Conservation (phyloP, 2,329 filamentous ascomycete species). For the Plenodomus biglobosus region DNA sequence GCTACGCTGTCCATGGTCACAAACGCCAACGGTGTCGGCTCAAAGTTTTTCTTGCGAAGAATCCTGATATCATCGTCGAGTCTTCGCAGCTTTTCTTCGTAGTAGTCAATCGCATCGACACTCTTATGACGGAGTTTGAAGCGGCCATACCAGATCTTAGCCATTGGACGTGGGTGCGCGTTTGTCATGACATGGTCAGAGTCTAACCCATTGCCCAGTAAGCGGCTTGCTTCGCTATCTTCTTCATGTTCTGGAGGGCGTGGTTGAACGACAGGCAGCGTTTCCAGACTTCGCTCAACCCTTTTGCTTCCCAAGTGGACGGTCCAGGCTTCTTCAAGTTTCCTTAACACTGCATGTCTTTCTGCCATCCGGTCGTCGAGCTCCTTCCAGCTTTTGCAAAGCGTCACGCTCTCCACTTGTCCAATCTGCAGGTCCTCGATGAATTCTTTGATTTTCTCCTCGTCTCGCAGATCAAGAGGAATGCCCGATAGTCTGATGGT, state of each 20-base stretch:
- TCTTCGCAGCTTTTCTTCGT: slow-evolving; percentile 77
- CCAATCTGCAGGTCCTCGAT: slow-evolving; percentile 88
- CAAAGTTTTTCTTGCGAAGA: slow-evolving; percentile 74
- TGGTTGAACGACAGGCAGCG: slow-evolving; percentile 55
- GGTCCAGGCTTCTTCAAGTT: slow-evolving; percentile 82
- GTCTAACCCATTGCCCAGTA: slow-evolving; percentile 55
- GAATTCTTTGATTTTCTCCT: slow-evolving; percentile 80
- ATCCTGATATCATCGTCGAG: slow-evolving; percentile 73
- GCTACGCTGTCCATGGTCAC: slow-evolving; percentile 97
- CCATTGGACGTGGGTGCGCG: slow-evolving; percentile 61
- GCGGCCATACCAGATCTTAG: slow-evolving; percentile 76
- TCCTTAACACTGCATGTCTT: slow-evolving; percentile 65
- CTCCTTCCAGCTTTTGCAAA: slow-evolving; percentile 84
- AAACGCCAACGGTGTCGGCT: slow-evolving; percentile 81
- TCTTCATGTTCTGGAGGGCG: slow-evolving; percentile 37
- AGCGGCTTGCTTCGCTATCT: slow-evolving; percentile 58
- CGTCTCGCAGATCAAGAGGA: slow-evolving; percentile 73
- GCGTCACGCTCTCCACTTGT: slow-evolving; percentile 80
- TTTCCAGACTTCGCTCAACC: slow-evolving; percentile 51
- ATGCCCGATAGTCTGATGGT: slow-evolving; percentile 92
- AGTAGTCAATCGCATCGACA: slow-evolving; percentile 92
- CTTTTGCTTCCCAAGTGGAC: slow-evolving; percentile 66
- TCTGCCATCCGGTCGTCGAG: slow-evolving; percentile 74
- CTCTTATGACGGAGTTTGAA: slow-evolving; percentile 70
- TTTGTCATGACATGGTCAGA: slow-evolving; percentile 49